Base-by-base conservation (phyloP, 164 flowering plant genomes). In the Tinospora cordifolia region DNA sequence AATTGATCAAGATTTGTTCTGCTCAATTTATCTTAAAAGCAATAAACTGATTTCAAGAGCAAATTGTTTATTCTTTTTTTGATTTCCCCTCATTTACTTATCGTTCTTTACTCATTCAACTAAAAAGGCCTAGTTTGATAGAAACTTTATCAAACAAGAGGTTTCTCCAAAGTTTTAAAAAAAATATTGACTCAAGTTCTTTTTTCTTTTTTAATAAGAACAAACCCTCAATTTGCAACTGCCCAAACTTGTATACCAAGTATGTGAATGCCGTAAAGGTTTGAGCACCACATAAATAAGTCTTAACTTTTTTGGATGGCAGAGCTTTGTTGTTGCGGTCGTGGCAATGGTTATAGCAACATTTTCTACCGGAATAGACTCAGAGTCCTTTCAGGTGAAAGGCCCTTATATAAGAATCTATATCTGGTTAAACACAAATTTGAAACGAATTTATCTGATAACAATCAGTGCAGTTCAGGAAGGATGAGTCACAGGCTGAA, bases 291-390 rank as follows among this genome's bases (percentile, higher is more conserved):
- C 24, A 62, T 14, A 2, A 67, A 14, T 17, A 25, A 62, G 44
- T 8, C 1, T 60, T 9, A 8, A 30, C 17, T 24, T 46, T 60
- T 70, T 71, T 13, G 75, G 73, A 64, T 60, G 71, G 75, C 93
- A 93, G 98, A 90, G 93, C 81, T 93, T 93, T 75, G 66, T 93
- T 25, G 77, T 93, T 63, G 97, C 97, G 6, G 78, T 93, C 17
- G 83, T 90, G 58, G 84, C 97, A 17, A 86, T 93, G 71, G 98
- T 84, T 21, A 88, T 90, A 66, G 98, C 98, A 27, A 93, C 97
- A 57, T 90, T 93, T 73, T 88, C 98, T 39, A 90, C 98, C 1
- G 98, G 98, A n/a, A 86, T 90, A 40, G 98, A 93, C 71, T 93
- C 96, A n/a, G 75, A 90, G 83, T 82, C 90, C 71, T 93, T 93